These are phyloP conservation scores for Onygena corvina DNA, from an alignment of 2,329 filamentous ascomycete species.

Conservation along the genomic window DNA sequence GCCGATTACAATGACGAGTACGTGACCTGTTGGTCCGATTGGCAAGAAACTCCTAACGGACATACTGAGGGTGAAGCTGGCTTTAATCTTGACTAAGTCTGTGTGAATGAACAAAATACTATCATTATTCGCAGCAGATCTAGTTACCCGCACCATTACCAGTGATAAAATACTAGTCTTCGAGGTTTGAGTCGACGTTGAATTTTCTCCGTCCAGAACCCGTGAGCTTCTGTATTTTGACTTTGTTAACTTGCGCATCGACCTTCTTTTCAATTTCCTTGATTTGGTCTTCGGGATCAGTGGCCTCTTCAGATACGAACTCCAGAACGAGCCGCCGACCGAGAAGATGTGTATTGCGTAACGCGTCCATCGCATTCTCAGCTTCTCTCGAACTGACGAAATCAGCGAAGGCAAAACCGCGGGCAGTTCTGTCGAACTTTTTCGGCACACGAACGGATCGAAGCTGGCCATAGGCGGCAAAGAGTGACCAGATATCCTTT, in stretches of 20 bases:
- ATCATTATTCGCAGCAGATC: too few relatives aligned
- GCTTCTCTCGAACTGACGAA: constrained; percentile 88
- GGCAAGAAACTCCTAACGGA: too few relatives aligned
- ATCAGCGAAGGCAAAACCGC: constrained; percentile 94
- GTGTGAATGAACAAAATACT: too few relatives aligned
- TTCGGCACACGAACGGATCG: constrained; percentile 87
- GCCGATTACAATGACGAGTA: too few relatives aligned
- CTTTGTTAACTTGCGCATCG: constrained; percentile 76
- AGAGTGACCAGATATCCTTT: constrained; percentile 76
- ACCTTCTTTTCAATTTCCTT: constrained; percentile 95
- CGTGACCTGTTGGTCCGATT: too few relatives aligned
- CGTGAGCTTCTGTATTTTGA: constrained; percentile 78
- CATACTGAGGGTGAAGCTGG: too few relatives aligned
- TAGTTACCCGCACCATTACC: too few relatives aligned
- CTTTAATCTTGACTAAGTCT: too few relatives aligned
- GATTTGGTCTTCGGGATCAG: constrained; percentile 92
- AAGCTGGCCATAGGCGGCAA: constrained; percentile 82
- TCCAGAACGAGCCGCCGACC: constrained; percentile 82
- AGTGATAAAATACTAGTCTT: constrained; percentile 39
- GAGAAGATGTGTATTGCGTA: constrained; percentile 85
- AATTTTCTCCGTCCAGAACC: constrained; percentile 75
- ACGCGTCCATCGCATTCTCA: constrained; percentile 74
- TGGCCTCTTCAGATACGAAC: constrained; percentile 75
- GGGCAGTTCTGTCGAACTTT: constrained; percentile 78
- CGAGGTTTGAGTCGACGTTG: constrained; percentile 60